Base-by-base conservation (phyloP, 305 asterid species). In the Solanum hybrid region DNA sequence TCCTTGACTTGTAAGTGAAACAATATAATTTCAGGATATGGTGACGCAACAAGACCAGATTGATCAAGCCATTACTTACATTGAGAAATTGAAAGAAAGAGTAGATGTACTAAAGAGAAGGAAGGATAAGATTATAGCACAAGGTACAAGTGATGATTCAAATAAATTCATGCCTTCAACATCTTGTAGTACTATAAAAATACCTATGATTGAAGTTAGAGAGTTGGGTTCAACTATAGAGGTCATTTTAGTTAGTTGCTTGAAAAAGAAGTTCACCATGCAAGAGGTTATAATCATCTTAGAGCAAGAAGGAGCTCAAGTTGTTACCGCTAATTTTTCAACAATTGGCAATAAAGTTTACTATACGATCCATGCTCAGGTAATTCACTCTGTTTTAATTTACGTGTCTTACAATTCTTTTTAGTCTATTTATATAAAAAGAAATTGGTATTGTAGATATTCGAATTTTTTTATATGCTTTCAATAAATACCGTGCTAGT, bases 231-330 rank as follows among this genome's bases (percentile, higher is more conserved):
- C 91, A 37, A 60, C 76, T 51, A n/a, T 94, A 75, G 93, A 94
- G 92, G 90, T 94, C 79, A 88, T 80, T 88, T 72, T 94, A 75
- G 69, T 90, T 2, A 85, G 89, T 90, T 92, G 88, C 35, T 27
- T 69, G 35, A 4, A 10, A 10, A 92, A 42, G n/a, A 91, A 80
- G 0, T 40, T 90, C 56, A 85, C 29, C 60, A 7, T 93, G 34
- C 76, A 84, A 34, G 15, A 92, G 85, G 85, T 92, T 3, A 82
- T 94, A 9, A 60, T 32, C 69, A 86, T 92, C 77, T 22, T 94
- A 5, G 90, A 91, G 85, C 90, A 88, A 88, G 94, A 86, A 91
- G 95, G 93, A 79, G 92, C 92, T 89, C 89, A 94, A 86, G 95
- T 91, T 7, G 64, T 88, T 12, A 32, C 32, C 15, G 90, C 89